These are phyloP conservation scores for Ophiosphaerella korrae DNA, from an alignment of 2,329 filamentous ascomycete genomes.

Conservation along the genomic window DNA sequence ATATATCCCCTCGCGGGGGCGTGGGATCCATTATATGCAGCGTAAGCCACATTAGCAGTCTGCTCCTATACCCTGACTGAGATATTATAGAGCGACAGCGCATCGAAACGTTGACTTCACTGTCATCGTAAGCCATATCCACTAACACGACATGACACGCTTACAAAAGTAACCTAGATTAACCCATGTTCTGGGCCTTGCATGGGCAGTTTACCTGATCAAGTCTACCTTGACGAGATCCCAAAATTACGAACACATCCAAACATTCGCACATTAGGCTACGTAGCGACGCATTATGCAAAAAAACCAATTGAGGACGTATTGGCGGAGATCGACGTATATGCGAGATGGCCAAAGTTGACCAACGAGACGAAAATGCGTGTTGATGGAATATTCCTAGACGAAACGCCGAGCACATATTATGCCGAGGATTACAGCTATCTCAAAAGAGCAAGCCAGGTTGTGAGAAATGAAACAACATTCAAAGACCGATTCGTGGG, in stretches of 20 bases:
- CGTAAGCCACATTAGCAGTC: conserved; percentile 37
- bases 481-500: conserved; percentile 35
- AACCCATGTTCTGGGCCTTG: conserved; percentile 54
- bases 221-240: conserved; percentile 45
- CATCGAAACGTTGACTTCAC: conserved; percentile 56
- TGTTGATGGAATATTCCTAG: conserved; percentile 59
- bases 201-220: conserved; percentile 31
- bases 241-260: conserved; percentile 49
- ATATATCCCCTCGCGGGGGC: conserved; percentile 55
- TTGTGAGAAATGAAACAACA: conserved; percentile 23
- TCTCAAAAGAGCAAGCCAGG: conserved; percentile 23
- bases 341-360: conserved; percentile 53
- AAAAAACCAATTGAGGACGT: conserved; percentile 32
- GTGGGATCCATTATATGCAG: conserved; percentile 55
- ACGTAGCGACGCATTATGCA: conserved; percentile 59
- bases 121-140: conserved; percentile 41
- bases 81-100: conserved; percentile 24
- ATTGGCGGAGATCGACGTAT: conserved; percentile 53
- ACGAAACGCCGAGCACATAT: conserved; percentile 53
- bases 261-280: conserved; percentile 58
- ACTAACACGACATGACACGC: too few species aligned
- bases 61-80: neutral
- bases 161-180: conserved; percentile 20
- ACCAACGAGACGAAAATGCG: conserved; percentile 46
- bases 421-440: conserved; percentile 25